Conservation (phyloP, 2,329 filamentous ascomycete genomes). For the Didymellaceae sp. region DNA sequence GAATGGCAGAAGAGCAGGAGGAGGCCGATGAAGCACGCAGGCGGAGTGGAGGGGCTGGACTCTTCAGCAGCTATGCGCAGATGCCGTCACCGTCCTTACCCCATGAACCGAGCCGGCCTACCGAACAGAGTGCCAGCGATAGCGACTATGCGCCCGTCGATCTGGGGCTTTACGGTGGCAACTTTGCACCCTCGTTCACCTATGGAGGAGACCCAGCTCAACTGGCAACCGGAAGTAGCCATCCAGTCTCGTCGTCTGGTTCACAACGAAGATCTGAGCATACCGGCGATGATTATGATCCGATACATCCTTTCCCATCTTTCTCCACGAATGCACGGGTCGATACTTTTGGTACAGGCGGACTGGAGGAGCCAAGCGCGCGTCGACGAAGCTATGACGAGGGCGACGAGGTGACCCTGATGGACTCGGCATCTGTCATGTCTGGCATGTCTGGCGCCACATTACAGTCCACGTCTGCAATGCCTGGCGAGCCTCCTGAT, state of each 20-base stretch:
- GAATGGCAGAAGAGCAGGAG: constrained; percentile 80
- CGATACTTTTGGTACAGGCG: constrained; percentile 90
- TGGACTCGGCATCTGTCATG: constrained; percentile 41
- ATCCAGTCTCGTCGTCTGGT: constrained; percentile 53
- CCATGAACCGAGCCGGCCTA: constrained; percentile 20
- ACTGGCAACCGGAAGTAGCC: constrained; percentile 48
- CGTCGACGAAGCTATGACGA: constrained; percentile 89
- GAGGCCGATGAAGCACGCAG: constrained; percentile 64
- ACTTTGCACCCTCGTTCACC: constrained; percentile 67
- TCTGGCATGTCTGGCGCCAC: constrained; percentile 38
- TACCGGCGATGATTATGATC: constrained; percentile 53
- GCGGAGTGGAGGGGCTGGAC: constrained; percentile 63
- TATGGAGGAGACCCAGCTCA: constrained; percentile 62
- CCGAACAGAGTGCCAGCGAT: constrained; percentile 58
- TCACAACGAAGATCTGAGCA: constrained; percentile 54
- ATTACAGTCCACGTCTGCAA: constrained; percentile 39
- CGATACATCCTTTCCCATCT: constrained; percentile 64
- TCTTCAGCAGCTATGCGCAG: constrained; percentile 56
- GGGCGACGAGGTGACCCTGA: constrained; percentile 73
- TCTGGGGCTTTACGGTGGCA: constrained; percentile 75
- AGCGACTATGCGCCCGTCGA: constrained; percentile 76
- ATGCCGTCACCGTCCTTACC: constrained; percentile 53
- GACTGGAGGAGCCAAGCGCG: constrained; percentile 74
- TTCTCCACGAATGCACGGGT: constrained; percentile 71
- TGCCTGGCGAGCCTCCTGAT: constrained; percentile 73